A percentile compares a stretch with the other conserved stretches of the same genome.
Evolutionary conservation across 1,284 basidiomycete genomes (phyloP).

Genomic region (Ustilago shanxiensis): DNA sequence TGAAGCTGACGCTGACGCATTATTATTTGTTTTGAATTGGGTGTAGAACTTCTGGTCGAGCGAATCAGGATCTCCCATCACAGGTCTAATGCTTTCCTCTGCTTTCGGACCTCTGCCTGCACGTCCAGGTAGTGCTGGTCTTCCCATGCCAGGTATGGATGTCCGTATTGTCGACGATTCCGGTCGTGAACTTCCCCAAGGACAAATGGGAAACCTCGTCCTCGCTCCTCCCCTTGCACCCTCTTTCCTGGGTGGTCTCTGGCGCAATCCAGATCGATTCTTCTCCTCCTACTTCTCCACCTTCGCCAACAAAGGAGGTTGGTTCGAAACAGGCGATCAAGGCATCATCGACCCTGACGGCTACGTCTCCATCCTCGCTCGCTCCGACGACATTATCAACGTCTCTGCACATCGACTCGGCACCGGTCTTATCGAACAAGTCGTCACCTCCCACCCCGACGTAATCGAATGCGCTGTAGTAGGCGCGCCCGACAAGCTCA

Average conservation of each 20-base stretch:
- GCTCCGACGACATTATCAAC: conserved; percentile 64
- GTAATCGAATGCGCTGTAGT: conserved; percentile 67
- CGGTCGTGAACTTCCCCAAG: conserved; percentile 53
- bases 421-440: conserved; percentile 64
- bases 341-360: conserved; percentile 62
- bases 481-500: conserved; percentile 64
- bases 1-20: not conserved
- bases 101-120: conserved; percentile 50
- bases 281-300: conserved; percentile 59
- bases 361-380: conserved; percentile 63
- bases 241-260: conserved; percentile 61
- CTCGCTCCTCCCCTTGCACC: conserved; percentile 59
- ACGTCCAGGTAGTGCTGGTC: conserved; percentile 60
- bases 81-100: conserved; percentile 55
- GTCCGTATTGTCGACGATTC: conserved; percentile 66
- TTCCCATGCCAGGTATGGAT: conserved; percentile 66
- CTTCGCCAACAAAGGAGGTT: conserved; percentile 63
- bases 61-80: conserved; percentile 64
- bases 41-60: conserved; percentile 63
- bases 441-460: conserved; percentile 49
- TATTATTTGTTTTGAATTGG: not conserved
- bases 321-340: conserved; percentile 67
- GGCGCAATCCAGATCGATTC: conserved; percentile 61
- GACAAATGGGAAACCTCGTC: conserved; percentile 67
- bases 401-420: conserved; percentile 65